These are phyloP conservation scores for Bruguiera hainesii DNA, from an alignment of 441 rosid species.

Conservation along the genomic window DNA sequence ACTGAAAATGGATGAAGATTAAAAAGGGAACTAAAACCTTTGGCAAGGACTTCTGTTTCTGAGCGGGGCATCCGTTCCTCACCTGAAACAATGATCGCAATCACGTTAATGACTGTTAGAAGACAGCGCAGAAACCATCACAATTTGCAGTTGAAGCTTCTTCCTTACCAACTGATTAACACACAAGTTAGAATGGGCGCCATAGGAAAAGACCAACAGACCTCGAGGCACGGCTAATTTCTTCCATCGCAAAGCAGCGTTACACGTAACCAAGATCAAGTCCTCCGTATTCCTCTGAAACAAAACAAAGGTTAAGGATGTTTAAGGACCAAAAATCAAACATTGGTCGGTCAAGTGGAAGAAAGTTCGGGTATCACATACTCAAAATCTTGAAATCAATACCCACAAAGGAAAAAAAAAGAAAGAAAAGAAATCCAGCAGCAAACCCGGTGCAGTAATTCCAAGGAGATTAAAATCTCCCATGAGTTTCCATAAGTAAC, in stretches of 20 bases:
- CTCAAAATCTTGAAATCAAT: not conserved
- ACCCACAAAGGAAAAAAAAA: not conserved
- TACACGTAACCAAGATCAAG: slow-evolving; percentile 95
- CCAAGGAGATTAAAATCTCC: slow-evolving; percentile 95
- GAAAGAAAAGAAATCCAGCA: not conserved
- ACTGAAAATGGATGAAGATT: not conserved
- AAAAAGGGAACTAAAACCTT: slow-evolving; percentile 45
- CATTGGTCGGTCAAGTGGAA: not conserved
- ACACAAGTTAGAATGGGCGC: slow-evolving; percentile 95
- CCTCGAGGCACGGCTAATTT: slow-evolving; percentile 87
- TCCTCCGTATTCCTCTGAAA: slow-evolving; percentile 89
- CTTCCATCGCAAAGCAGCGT: slow-evolving; percentile 92
- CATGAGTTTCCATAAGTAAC: slow-evolving; percentile 90
- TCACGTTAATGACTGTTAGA: not conserved
- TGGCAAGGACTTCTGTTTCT: slow-evolving; percentile 83
- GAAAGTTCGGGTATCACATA: not conserved
- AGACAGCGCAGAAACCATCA: not conserved
- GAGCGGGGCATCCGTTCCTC: slow-evolving; percentile 75
- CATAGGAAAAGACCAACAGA: slow-evolving; percentile 93
- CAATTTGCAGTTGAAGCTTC: not conserved
- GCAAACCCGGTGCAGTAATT: slow-evolving; percentile 80
- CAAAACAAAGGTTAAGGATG: slow-evolving; percentile 8
- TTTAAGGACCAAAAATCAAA: not conserved
- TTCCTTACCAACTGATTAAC: slow-evolving; percentile 81
- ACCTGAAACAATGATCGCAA: slow-evolving; percentile 41